phyloP scores from a whole-genome alignment of 108 stramenopile genomes.

The Heterococcus sp. region DNA sequence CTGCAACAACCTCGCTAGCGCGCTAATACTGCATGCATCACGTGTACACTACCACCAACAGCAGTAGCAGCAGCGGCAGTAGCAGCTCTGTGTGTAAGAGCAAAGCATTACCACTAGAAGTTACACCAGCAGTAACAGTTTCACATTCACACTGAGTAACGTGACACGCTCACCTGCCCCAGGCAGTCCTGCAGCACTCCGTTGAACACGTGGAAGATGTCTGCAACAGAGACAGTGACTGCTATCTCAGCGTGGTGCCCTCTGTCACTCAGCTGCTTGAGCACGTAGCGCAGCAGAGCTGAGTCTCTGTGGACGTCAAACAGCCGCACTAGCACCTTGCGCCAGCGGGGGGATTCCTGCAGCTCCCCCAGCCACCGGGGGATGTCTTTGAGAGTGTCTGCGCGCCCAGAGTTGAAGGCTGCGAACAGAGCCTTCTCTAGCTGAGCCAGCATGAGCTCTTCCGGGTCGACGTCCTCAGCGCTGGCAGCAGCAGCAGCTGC shows the following conservation, averaged over 20 bases:
- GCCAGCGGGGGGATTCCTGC: slow-evolving; percentile 18
- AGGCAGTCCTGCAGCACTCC: neutral
- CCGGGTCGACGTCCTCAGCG: neutral
- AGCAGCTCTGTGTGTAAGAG: too few species aligned
- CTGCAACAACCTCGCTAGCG: too few species aligned
- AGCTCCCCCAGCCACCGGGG: neutral
- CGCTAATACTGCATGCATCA: too few species aligned
- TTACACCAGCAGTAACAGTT: too few species aligned
- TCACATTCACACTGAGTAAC: too few species aligned
- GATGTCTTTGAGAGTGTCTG: slow-evolving; percentile 24
- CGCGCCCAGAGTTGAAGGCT: neutral
- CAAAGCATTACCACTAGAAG: too few species aligned
- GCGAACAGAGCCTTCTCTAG: neutral
- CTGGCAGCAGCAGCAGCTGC: neutral
- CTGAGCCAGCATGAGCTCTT: neutral
- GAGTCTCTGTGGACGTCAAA: slow-evolving; percentile 28
- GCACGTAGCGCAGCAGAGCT: slow-evolving; percentile 29
- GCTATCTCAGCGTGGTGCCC: slow-evolving; percentile 42
- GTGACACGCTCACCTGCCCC: neutral
- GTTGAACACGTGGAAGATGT: slow-evolving; percentile 28
- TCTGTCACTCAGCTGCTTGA: slow-evolving; percentile 30
- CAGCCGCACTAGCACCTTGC: slow-evolving; percentile 19
- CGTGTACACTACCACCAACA: too few species aligned
- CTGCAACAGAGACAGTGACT: slow-evolving; percentile 12
- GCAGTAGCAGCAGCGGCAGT: too few species aligned